phyloP scores from a whole-genome alignment of 2,329 filamentous ascomycete species.

The Neonectria sp. region DNA sequence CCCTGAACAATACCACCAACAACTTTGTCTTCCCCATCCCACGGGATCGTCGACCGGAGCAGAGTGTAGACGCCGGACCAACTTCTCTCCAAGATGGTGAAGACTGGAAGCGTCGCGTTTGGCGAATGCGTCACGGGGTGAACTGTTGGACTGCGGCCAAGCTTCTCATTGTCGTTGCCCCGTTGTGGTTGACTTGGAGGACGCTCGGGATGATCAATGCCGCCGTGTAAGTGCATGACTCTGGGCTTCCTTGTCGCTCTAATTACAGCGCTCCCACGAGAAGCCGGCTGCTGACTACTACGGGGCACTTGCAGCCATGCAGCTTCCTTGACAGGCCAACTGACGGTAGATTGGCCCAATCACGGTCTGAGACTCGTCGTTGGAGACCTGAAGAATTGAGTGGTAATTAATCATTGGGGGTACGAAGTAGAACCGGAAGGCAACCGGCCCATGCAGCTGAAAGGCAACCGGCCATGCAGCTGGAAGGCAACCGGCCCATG shows the following conservation, averaged over 20 bases:
- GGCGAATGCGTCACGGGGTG: background rate
- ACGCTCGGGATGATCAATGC: background rate
- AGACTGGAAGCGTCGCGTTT: background rate
- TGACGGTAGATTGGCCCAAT: background rate
- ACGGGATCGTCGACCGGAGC: background rate
- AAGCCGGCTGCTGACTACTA: background rate
- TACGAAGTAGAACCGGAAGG: too few species aligned
- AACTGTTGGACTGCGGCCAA: background rate
- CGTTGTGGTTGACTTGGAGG: background rate
- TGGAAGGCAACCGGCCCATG: too few species aligned
- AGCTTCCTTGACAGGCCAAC: background rate
- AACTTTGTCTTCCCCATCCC: background rate
- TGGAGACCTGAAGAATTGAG: background rate
- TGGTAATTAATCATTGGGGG: background rate
- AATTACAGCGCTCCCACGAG: background rate
- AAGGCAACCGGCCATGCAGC: too few species aligned
- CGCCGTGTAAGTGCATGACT: background rate
- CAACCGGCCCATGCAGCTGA: too few species aligned
- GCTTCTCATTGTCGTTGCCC: background rate
- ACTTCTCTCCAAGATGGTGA: too few species aligned
- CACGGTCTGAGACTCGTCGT: background rate
- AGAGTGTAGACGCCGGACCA: background rate
- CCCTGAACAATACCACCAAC: background rate
- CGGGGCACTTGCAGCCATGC: background rate
- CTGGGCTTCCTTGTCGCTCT: background rate